Evolutionary conservation across 2,329 filamentous ascomycete species (phyloP), one percentile per base, ranked within the genome.

Genomic region (Parascedosporium putredinis): DNA sequence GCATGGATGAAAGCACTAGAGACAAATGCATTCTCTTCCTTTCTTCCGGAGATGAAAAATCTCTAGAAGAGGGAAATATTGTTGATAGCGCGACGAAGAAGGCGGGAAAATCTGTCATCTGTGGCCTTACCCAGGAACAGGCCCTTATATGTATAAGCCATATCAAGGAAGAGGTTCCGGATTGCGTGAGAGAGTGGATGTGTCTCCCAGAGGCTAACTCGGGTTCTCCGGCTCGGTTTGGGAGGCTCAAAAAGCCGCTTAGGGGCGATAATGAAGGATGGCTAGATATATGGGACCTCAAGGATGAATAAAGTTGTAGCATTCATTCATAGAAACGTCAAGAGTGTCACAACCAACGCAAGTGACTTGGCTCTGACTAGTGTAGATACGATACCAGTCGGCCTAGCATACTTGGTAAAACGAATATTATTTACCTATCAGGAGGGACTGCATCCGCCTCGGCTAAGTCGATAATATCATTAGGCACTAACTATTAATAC

Each of bases 81-180:
- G 64, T 75, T 0, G 68, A 76, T 10, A 79, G 73, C 52, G 66
- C 74, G 2, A 62, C 64, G 1, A 63, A 68, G 6, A 68, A 65
- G 50, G 56, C 65, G 0, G 75, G 70, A 0, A 60, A 62, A 2
- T 70, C 79, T 1, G 71, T 66, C 20, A 67, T 91, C 4, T 60
- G 59, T 1, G 88, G 88, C 0, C 65, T 96, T 50, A 73, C 74
- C 2, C 70, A 80, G 1, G 65, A 79, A 20, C 91, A 97, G 66
- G 89, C 89, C 1, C 68, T 98, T 49, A 76, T 97, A n/a, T 88
- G 90, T 55, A 91, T 97, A 52, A 93, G 88, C 53, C 93, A 98
- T 67, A 75, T 91, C 53, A 83, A 82, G 54, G 89, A 95, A 58
- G 93, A 98, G 65, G 86, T 97, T 8, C 93, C 93, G 0, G 82